A percentile compares a stretch with the other conserved stretches of the same genome.
These are phyloP conservation scores for Rosa persica DNA, from an alignment of 306 rosid species.

Conservation along the genomic window DNA sequence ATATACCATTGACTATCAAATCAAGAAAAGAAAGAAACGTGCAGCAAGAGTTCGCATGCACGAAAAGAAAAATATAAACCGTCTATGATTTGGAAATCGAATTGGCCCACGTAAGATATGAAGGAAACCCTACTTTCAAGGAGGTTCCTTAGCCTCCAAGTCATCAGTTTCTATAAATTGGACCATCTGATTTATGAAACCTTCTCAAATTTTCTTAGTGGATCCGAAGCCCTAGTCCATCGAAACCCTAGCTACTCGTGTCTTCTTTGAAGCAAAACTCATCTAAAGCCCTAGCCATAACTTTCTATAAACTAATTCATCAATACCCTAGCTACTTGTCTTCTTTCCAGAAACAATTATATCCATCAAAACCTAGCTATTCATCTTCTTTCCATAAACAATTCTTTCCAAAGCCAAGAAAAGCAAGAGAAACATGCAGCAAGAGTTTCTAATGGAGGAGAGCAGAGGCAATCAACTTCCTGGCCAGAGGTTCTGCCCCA, in stretches of 20 bases:
- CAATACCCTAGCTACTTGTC: too few species aligned
- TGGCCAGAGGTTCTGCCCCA: not conserved
- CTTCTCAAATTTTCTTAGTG: not conserved
- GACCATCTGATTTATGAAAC: not conserved
- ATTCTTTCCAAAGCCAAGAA: not conserved
- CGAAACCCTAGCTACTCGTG: not conserved
- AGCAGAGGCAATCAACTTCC: not conserved
- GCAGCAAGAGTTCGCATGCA: too few species aligned
- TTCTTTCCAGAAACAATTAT: too few species aligned
- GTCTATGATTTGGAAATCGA: not conserved
- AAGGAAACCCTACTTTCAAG: too few species aligned
- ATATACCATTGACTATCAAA: too few species aligned
- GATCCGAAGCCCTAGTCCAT: not conserved
- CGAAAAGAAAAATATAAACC: too few species aligned
- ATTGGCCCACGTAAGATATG: too few species aligned
- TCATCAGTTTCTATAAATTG: not conserved
- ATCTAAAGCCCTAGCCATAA: too few species aligned
- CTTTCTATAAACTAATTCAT: too few species aligned
- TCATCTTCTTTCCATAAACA: not conserved
- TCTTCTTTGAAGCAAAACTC: too few species aligned
- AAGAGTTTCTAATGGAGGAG: not conserved
- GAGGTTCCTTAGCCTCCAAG: not conserved
- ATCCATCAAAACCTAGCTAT: not conserved
- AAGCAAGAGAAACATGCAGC: not conserved
- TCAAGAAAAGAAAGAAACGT: too few species aligned